A percentile compares a stretch with the other conserved stretches of the same genome.
These are phyloP conservation scores for Glomus cerebriforme DNA, from an alignment of 192 early-diverging fungal species.

Conservation along the genomic window DNA sequence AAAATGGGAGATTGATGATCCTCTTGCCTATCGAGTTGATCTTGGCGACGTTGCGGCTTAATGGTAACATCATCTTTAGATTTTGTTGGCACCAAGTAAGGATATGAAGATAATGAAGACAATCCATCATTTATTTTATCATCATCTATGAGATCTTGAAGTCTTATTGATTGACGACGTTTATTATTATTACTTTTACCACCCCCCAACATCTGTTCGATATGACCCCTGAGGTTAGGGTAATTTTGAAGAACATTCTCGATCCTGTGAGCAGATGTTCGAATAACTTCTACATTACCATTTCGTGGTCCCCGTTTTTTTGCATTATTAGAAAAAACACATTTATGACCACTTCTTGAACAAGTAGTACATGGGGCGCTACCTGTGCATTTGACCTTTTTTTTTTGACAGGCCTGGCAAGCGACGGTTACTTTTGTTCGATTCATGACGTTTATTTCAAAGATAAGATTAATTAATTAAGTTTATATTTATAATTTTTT, in stretches of 20 bases:
- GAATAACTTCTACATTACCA: background rate
- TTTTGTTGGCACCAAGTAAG: background rate
- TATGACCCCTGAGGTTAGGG: background rate
- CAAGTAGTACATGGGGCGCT: background rate
- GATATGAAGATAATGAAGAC: too few species aligned
- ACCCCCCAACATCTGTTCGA: background rate
- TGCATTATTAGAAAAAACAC: background rate
- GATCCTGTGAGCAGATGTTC: background rate
- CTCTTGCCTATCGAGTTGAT: background rate
- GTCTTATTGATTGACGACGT: too few species aligned
- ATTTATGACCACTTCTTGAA: background rate
- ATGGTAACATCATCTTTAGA: background rate
- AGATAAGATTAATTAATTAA: too few species aligned
- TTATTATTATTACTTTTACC: background rate
- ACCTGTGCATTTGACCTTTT: background rate
- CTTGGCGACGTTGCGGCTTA: background rate
- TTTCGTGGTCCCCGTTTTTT: background rate
- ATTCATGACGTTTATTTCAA: background rate
- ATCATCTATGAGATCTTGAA: too few species aligned
- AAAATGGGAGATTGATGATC: background rate
- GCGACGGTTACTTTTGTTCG: background rate
- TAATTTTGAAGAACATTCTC: background rate
- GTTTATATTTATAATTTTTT: too few species aligned
- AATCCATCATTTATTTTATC: too few species aligned
- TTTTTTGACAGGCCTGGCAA: background rate